These are phyloP conservation scores for Phytophthora sansomeana DNA, from an alignment of 352 stramenopile genomes.

Conservation along the genomic window DNA sequence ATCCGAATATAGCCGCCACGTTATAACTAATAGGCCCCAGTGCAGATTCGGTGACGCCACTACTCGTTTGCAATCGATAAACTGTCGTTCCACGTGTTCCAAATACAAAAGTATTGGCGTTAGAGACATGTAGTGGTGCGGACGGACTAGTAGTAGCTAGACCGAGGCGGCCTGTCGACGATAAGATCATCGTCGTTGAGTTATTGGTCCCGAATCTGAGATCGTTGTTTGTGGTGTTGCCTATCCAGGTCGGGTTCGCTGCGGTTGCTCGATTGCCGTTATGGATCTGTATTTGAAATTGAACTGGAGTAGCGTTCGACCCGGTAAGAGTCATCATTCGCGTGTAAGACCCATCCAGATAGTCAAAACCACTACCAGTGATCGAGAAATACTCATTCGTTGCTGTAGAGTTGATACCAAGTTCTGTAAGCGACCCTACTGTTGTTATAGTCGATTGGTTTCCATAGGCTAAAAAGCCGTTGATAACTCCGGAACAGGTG, in stretches of 20 bases:
- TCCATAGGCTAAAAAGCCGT: conserved; percentile 9
- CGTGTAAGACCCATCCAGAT: conserved; percentile 1
- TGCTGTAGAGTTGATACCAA: background rate
- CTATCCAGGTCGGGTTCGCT: conserved; percentile 1
- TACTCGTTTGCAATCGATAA: background rate
- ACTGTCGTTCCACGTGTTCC: background rate
- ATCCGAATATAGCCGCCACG: background rate
- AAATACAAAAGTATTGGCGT: background rate
- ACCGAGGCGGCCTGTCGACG: background rate
- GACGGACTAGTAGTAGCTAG: background rate
- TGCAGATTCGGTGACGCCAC: background rate
- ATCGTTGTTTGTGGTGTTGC: conserved; percentile 2
- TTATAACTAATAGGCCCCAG: background rate
- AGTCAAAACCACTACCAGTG: background rate
- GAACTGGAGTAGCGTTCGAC: background rate
- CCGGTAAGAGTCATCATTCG: background rate
- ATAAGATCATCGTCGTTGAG: background rate
- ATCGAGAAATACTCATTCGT: background rate
- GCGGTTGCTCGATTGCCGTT: background rate
- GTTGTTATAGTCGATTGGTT: background rate
- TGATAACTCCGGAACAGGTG: background rate
- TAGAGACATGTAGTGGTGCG: background rate
- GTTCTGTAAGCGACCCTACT: background rate
- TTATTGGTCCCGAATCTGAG: background rate
- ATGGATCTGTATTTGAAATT: conserved; percentile 6